phyloP scores from a whole-genome alignment of 2,329 filamentous ascomycete species.

The Botrytis hyacinthi region DNA sequence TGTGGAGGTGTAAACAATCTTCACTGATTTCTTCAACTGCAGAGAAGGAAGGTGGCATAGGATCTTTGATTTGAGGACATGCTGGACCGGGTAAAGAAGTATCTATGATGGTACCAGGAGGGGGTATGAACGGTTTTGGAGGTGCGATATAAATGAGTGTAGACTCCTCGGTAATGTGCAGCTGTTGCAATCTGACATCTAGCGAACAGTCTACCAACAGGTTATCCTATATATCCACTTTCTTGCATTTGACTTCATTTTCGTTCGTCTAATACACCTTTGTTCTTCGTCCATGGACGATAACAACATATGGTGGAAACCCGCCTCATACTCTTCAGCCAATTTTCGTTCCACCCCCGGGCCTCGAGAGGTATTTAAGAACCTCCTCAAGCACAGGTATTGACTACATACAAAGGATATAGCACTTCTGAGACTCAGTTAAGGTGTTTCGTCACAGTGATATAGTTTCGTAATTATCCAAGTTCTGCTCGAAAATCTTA shows the following conservation, averaged over 20 bases:
- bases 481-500: too few relatives aligned
- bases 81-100: constrained; percentile 2
- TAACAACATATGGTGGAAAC: not conserved
- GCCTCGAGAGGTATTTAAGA: too few relatives aligned
- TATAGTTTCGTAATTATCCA: too few relatives aligned
- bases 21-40: constrained; percentile 11
- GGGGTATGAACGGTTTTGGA: constrained; percentile 5
- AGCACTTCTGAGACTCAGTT: too few relatives aligned
- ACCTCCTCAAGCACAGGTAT: too few relatives aligned
- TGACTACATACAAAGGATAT: too few relatives aligned
- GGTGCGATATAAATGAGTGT: not conserved
- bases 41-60: constrained; percentile 19
- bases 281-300: not conserved
- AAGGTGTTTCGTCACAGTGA: too few relatives aligned
- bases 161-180: not conserved
- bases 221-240: not conserved
- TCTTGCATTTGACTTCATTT: not conserved
- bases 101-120: constrained; percentile 6
- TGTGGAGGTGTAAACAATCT: constrained; percentile 17
- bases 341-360: too few relatives aligned
- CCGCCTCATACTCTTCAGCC: too few relatives aligned
- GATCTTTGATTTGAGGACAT: constrained; percentile 17
- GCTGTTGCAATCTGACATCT: not conserved
- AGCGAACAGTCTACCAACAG: not conserved
- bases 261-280: too few relatives aligned